These are phyloP conservation scores for Tulasnella sp. DNA, from an alignment of 768 basidiomycete species.

Conservation along the genomic window DNA sequence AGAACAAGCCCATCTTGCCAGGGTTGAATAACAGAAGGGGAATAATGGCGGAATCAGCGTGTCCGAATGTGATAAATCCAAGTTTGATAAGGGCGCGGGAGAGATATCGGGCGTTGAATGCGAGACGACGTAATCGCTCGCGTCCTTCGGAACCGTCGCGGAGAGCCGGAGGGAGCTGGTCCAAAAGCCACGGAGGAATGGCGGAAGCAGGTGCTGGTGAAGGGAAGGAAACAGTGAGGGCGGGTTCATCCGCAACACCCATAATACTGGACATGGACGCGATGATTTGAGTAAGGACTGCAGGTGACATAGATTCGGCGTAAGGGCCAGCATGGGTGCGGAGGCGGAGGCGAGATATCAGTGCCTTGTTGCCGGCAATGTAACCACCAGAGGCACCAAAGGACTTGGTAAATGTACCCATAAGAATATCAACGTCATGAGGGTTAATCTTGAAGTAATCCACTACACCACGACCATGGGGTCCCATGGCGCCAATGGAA, in stretches of 20 bases:
- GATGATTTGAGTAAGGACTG: constrained; percentile 81
- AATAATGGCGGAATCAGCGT: constrained; percentile 83
- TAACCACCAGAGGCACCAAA: constrained; percentile 94
- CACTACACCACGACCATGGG: constrained; percentile 84
- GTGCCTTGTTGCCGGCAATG: constrained; percentile 66
- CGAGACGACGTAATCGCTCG: constrained; percentile 70
- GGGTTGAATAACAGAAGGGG: constrained; percentile 86
- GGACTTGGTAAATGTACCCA: constrained; percentile 97
- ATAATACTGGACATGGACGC: constrained; percentile 95
- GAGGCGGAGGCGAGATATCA: constrained; percentile 73
- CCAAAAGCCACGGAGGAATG: constrained; percentile 60
- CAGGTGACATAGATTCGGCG: constrained; percentile 81
- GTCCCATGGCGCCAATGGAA: constrained; percentile 90
- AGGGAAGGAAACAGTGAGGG: constrained; percentile 32
- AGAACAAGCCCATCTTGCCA: constrained; percentile 88
- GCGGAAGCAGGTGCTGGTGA: constrained; percentile 40
- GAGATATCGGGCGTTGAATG: constrained; percentile 93
- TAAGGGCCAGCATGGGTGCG: constrained; percentile 73
- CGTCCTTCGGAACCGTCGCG: constrained; percentile 76
- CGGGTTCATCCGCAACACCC: constrained; percentile 38
- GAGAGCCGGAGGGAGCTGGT: constrained; percentile 50
- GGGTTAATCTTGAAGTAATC: constrained; percentile 89
- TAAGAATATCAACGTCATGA: constrained; percentile 73
- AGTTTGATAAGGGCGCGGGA: constrained; percentile 74
- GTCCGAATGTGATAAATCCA: constrained; percentile 94